Base-by-base conservation (phyloP, 2,329 filamentous ascomycete species). In the Xylaria multiplex region DNA sequence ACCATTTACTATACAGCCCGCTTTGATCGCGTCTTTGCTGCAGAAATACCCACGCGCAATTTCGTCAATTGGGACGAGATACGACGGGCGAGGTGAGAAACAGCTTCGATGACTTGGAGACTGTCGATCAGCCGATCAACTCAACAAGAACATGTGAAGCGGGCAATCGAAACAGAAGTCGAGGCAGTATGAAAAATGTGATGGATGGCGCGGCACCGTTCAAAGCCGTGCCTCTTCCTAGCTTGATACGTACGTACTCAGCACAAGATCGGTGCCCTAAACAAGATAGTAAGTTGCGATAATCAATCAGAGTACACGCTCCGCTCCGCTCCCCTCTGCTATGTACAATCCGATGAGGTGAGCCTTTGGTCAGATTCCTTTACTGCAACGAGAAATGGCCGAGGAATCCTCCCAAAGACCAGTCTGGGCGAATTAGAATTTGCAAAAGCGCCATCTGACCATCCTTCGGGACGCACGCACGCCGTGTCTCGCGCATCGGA, bases 301-400 rank as follows among this genome's bases (percentile, higher is more conserved):
- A 52, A 37, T 37, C 42, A 22, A 50, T 59, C 42, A 43, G 16
- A 62, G 19, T 40, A 57, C 46, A 58, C 32, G 42, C 49, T 50
- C 53, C 11, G 49, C 43, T 66, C 58, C 40, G 42, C 46, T 52
- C 35, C 7, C 8, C 53, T 57, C 62, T 53, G 52, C 32, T 64
- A 24, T 55, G 49, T 55, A 19, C 5, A 22, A 22, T 42, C 58
- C 35, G 54, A 54, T 61, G 65, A 67, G 60, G 62, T 65, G 64
- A 64, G 64, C 49, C 49, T 52, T 54, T 66, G 16, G 58, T 66
- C 66, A 66, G 66, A 66, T 66, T 67, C 67, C 60, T 69, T 61
- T 59, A 27, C 40, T 67, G 60, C 57, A 49, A 67, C 57, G 24
- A 45, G 19, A 37, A 43, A 46, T 53, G 55, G 50, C 56, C 42